phyloP scores from a whole-genome alignment of 2,329 filamentous ascomycete species.

The Aureobasidium sp. region DNA sequence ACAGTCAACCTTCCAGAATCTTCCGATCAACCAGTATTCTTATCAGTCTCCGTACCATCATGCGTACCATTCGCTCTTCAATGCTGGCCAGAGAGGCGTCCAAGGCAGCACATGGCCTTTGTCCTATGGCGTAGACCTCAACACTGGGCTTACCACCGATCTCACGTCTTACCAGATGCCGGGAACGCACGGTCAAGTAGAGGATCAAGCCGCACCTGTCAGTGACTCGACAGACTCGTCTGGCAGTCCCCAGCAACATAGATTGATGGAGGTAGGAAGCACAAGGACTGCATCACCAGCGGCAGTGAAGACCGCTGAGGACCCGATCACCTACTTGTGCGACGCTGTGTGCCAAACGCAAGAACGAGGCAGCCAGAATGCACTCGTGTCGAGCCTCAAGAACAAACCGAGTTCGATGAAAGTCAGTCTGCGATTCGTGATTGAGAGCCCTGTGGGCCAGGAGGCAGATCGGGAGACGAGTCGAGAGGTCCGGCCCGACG shows the following conservation, averaged over 20 bases:
- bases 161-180: background rate
- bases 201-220: background rate
- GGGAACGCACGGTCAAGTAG: background rate
- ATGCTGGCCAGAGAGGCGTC: too few species aligned
- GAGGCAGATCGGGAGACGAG: conserved; percentile 1
- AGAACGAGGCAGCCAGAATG: background rate
- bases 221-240: background rate
- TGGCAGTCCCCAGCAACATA: background rate
- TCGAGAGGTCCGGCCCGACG: background rate
- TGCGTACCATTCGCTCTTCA: background rate
- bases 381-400: background rate
- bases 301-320: background rate
- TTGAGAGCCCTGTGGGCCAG: background rate
- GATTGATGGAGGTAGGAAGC: background rate
- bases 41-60: background rate
- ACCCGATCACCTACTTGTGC: background rate
- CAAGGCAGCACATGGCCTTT: background rate
- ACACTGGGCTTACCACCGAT: background rate
- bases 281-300: background rate
- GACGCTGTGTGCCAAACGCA: background rate
- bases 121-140: background rate
- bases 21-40: background rate
- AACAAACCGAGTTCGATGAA: background rate
- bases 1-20: background rate
- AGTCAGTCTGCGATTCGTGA: conserved; percentile 1